Conservation (phyloP, 2,329 filamentous ascomycete genomes). For the Metarhizium brunneum region DNA sequence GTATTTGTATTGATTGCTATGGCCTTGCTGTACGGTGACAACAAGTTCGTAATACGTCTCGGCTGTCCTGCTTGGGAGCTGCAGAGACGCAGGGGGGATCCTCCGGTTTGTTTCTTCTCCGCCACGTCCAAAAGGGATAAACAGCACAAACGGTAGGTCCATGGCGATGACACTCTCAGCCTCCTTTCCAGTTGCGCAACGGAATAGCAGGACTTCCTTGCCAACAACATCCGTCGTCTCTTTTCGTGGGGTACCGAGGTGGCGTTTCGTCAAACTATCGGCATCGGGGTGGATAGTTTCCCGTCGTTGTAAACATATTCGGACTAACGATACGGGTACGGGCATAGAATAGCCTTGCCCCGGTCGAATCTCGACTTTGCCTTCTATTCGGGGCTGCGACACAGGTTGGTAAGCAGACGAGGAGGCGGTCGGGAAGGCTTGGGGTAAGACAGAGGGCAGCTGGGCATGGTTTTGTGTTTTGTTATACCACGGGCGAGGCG, state of each 20-base stretch:
- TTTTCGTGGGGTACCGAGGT: constrained; percentile 79
- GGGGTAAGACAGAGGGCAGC: too few species aligned
- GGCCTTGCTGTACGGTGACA: constrained; percentile 88
- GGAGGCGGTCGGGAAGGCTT: background rate
- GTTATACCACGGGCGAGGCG: too few species aligned
- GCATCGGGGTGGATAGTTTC: constrained; percentile 96
- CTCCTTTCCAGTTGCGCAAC: constrained; percentile 75
- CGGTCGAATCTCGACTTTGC: constrained; percentile 92
- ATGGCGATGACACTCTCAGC: constrained; percentile 85
- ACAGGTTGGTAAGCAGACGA: background rate
- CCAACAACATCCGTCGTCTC: constrained; percentile 90
- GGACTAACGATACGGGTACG: constrained; percentile 84
- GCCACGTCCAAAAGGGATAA: constrained; percentile 89
- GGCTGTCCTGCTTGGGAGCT: constrained; percentile 84
- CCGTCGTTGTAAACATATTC: constrained; percentile 84
- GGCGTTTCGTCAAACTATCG: constrained; percentile 87
- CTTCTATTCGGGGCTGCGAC: constrained; percentile 82
- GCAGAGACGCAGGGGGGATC: constrained; percentile 85
- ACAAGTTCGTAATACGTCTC: constrained; percentile 97
- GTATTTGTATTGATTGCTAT: constrained; percentile 80
- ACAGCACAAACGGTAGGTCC: constrained; percentile 95
- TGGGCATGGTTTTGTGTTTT: too few species aligned
- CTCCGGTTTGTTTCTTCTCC: constrained; percentile 83
- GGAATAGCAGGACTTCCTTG: constrained; percentile 87
- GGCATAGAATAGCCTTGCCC: constrained; percentile 77